Base-by-base conservation (phyloP, 345 rosid genomes). In the Ailanthus altissimus region DNA sequence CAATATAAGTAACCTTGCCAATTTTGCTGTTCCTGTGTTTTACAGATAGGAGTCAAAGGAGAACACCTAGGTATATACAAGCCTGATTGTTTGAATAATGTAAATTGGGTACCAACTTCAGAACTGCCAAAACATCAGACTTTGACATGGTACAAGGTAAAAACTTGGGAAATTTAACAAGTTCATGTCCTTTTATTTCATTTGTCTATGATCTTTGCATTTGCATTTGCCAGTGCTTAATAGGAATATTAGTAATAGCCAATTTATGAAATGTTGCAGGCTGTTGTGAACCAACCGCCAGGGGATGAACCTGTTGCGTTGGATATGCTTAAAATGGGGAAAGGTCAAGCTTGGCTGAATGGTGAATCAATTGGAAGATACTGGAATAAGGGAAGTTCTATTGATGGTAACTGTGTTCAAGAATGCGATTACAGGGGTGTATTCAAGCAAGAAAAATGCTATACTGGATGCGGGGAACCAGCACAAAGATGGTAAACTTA, bases 281-380 rank as follows among this genome's bases (percentile, higher is more conserved):
- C 81, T 81, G 79, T 85, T 59, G 88, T 96, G 75, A 92, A 92
- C 72, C 71, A 88, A 80, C 99, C 99, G 67, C 70, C 88, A 0
- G 97, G 98, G 23, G 80, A 86, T 89, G 99, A 93, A 79, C 99
- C 97, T 3, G 79, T 91, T 18, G 99, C 97, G 75, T 80, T 93
- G 56, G 98, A 93, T 78, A 93, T 96, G 99, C 63, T 92, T 67
- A 81, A 86, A 68, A 91, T 93, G 98, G 99, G 97, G 61, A 96
- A 96, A 88, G 98, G 98, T 38, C 90, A 89, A 80, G 99, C 97
- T 57, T 93, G 99, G 99, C 83, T 96, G 85, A 92, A 93, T 36
- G 99, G 99, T n/a, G 93, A 96, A 88, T 94, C 90, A 79, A 91
- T 96, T 61, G 99, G 99, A 76, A 93, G 97, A 84, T 96, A 89